Evolutionary conservation across 2,329 filamentous ascomycete species (phyloP).

Genomic region (Curvularia lunata): DNA sequence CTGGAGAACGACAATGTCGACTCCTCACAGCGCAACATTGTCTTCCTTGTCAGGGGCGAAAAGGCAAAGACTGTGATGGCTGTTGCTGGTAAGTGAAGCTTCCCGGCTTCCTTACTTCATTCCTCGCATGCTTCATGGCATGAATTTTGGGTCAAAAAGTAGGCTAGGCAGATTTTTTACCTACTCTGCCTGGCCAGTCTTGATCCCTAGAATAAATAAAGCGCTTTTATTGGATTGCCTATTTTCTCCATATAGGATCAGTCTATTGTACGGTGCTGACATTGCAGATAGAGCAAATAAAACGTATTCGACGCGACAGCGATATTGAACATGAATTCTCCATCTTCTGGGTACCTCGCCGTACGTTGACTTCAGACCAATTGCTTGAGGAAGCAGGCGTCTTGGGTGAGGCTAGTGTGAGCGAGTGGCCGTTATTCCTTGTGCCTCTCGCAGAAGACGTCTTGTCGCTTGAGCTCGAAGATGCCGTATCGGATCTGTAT

Average conservation of each 20-base stretch:
- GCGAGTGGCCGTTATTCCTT: slow-evolving; percentile 87
- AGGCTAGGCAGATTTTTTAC: slow-evolving; percentile 61
- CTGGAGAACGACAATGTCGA: slow-evolving; percentile 96
- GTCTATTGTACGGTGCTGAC: slow-evolving; percentile 55
- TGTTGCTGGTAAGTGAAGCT: slow-evolving; percentile 75
- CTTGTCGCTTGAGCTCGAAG: slow-evolving; percentile 86
- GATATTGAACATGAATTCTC: slow-evolving; percentile 94
- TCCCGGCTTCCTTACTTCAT: slow-evolving; percentile 15
- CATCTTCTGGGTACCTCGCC: slow-evolving; percentile 92
- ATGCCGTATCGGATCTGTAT: slow-evolving; percentile 86
- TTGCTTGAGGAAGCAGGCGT: slow-evolving; percentile 92
- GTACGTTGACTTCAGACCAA: slow-evolving; percentile 88
- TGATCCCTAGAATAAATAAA: slow-evolving; percentile 58
- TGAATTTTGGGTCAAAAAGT: slow-evolving; percentile 60
- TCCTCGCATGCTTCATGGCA: slow-evolving; percentile 5
- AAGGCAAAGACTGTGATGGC: slow-evolving; percentile 81
- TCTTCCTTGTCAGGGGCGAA: slow-evolving; percentile 92
- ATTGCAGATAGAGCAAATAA: slow-evolving; percentile 78
- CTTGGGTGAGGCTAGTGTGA: slow-evolving; percentile 87
- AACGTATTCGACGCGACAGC: slow-evolving; percentile 84
- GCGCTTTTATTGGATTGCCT: slow-evolving; percentile 37
- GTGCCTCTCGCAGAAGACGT: slow-evolving; percentile 91
- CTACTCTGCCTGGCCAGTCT: slow-evolving; percentile 64
- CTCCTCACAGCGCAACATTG: slow-evolving; percentile 89
- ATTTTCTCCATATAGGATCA: slow-evolving; percentile 30